phyloP scores from a whole-genome alignment of 2,329 filamentous ascomycete genomes.

The Colletotrichum tamarilloi region DNA sequence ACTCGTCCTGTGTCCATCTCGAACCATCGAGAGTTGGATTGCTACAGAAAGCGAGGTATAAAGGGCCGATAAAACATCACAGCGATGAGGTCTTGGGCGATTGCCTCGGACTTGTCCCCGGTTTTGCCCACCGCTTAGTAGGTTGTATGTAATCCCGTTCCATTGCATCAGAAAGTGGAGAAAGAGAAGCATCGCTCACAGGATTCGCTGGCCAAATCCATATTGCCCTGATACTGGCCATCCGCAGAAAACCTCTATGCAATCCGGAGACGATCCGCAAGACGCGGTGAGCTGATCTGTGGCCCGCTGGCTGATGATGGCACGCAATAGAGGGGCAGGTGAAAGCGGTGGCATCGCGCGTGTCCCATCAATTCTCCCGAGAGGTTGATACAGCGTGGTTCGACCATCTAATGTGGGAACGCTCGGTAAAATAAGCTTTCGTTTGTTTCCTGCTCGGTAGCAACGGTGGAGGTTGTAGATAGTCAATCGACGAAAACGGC shows the following conservation, averaged over 20 bases:
- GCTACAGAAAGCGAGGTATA: not conserved
- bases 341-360: not conserved
- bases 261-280: slow-evolving; percentile 23
- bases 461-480: not conserved
- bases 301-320: slow-evolving; percentile 1
- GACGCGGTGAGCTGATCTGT: slow-evolving; percentile 5
- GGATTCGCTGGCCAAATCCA: slow-evolving; percentile 62
- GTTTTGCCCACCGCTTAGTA: not conserved
- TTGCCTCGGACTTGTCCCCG: not conserved
- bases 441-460: not conserved
- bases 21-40: not conserved
- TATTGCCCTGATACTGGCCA: slow-evolving; percentile 69
- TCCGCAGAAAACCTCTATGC: slow-evolving; percentile 62
- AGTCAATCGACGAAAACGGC: not conserved
- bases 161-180: not conserved
- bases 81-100: not conserved
- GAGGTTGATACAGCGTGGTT: not conserved
- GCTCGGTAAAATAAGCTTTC: not conserved
- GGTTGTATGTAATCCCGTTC: not conserved
- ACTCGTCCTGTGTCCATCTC: not conserved
- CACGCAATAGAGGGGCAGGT: slow-evolving; percentile 1
- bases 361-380: not conserved
- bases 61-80: not conserved
- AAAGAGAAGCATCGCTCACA: slow-evolving; percentile 50
- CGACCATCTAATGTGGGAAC: not conserved